phyloP scores from a whole-genome alignment of 306 rosid species.

The Cucurbita argyrosperma region DNA sequence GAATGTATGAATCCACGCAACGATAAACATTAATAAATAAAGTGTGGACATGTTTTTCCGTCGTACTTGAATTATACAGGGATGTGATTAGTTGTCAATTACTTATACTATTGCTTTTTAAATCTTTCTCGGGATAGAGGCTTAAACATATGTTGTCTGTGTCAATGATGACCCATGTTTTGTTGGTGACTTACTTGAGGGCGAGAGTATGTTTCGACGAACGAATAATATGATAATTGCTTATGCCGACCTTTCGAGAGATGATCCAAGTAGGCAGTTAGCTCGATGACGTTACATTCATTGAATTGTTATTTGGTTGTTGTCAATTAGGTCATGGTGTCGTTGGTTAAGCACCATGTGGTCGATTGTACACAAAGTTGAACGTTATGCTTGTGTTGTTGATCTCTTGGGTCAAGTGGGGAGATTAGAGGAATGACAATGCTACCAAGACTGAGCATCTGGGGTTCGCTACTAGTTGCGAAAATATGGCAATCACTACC shows the following conservation, averaged over 20 bases:
- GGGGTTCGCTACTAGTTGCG: slow-evolving; percentile 74
- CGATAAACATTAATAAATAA: no score
- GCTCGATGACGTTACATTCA: slow-evolving; percentile 66
- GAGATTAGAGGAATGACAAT: slow-evolving; percentile 45
- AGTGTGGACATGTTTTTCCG: no score
- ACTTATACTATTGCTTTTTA: no score
- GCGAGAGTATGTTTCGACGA: slow-evolving; percentile 25
- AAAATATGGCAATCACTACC: slow-evolving; percentile 34
- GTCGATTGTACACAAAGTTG: slow-evolving; percentile 33
- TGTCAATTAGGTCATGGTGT: slow-evolving; percentile 54
- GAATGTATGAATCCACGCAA: no score
- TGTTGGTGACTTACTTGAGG: no score
- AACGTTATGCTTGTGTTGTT: slow-evolving; percentile 71
- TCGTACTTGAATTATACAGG: no score
- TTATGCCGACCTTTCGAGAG: slow-evolving; percentile 44
- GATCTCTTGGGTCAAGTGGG: slow-evolving; percentile 78
- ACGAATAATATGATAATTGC: slow-evolving; percentile 60
- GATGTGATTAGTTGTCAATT: no score
- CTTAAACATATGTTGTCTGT: no score
- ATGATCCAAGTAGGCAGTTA: slow-evolving; percentile 30
- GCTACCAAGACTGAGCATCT: slow-evolving; percentile 58
- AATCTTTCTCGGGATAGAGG: no score
- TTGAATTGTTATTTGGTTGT: slow-evolving; percentile 62
- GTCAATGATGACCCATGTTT: no score
- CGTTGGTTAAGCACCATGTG: slow-evolving; percentile 41